Conservation (phyloP, 768 basidiomycete species). For the Termitomyces sp. region DNA sequence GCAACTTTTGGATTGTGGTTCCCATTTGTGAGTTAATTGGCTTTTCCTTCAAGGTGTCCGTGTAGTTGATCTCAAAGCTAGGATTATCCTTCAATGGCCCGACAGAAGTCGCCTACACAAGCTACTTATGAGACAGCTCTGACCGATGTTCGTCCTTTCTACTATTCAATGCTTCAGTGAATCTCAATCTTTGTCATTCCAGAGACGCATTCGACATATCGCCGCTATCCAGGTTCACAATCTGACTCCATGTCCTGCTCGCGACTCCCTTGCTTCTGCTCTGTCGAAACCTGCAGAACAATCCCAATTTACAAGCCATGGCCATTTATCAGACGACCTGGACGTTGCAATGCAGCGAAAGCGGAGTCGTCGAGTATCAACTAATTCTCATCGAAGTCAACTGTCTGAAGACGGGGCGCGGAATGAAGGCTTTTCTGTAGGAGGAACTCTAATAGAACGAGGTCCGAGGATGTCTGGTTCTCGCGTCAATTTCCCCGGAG, state of each 20-base stretch:
- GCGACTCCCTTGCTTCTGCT: constrained; percentile 75
- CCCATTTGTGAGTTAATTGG: not conserved
- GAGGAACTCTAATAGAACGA: constrained; percentile 24
- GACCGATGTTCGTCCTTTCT: constrained; percentile 13
- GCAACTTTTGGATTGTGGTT: not conserved
- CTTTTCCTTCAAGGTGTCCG: not conserved
- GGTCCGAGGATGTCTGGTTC: constrained; percentile 45
- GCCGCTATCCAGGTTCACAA: constrained; percentile 73
- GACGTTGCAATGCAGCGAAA: constrained; percentile 57
- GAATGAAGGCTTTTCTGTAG: constrained; percentile 18
- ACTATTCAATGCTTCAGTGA: not conserved
- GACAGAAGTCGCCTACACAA: not conserved
- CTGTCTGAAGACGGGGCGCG: constrained; percentile 42
- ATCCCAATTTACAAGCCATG: constrained; percentile 53
- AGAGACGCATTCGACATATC: constrained; percentile 75
- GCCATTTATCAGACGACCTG: constrained; percentile 66
- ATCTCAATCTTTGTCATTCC: constrained; percentile 13
- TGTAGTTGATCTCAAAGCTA: not conserved
- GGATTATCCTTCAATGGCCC: not conserved
- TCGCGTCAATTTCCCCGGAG: constrained; percentile 33
- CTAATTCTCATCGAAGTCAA: constrained; percentile 48
- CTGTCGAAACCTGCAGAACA: constrained; percentile 63
- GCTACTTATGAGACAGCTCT: not conserved
- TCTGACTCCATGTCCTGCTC: constrained; percentile 78
- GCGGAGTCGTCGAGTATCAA: constrained; percentile 58